Conservation (phyloP, 768 basidiomycete genomes). For the Strobilomyces dryophilus region DNA sequence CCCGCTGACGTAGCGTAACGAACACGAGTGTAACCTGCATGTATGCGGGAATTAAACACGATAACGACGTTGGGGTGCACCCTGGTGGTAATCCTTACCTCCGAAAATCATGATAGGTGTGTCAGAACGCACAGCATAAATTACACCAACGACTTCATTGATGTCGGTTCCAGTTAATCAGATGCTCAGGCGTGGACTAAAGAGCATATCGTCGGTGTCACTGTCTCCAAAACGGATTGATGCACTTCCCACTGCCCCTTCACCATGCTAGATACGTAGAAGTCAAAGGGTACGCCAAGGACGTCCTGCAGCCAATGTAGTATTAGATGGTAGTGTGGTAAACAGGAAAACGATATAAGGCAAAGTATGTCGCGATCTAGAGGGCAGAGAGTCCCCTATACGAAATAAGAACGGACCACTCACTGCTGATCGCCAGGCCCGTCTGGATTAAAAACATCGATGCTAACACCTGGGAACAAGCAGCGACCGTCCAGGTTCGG, state of each 20-base stretch:
- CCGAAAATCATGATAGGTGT: conserved; percentile 85
- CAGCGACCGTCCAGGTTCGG: conserved; percentile 68
- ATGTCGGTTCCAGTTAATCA: not conserved
- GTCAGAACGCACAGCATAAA: conserved; percentile 66
- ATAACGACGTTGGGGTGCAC: no score
- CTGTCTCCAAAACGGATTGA: not conserved
- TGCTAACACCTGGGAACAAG: conserved; percentile 82
- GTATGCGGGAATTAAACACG: not conserved
- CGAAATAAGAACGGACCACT: conserved; percentile 1
- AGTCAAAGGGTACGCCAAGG: conserved; percentile 76
- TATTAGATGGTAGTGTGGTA: not conserved
- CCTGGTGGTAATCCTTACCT: conserved; percentile 31
- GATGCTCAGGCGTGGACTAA: not conserved
- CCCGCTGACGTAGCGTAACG: conserved; percentile 24
- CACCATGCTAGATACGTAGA: conserved; percentile 69
- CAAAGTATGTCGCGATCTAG: not conserved
- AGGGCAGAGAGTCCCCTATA: no score
- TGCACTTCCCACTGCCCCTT: conserved; percentile 65
- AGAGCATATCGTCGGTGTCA: conserved; percentile 36
- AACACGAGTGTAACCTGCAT: conserved; percentile 46
- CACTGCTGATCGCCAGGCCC: conserved; percentile 46
- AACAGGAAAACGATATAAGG: no score
- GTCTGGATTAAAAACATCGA: conserved; percentile 53
- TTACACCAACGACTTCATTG: conserved; percentile 57
- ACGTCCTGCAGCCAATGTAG: conserved; percentile 26